Conservation (phyloP, 352 stramenopile species). For the Phytophthora aleatoria region DNA sequence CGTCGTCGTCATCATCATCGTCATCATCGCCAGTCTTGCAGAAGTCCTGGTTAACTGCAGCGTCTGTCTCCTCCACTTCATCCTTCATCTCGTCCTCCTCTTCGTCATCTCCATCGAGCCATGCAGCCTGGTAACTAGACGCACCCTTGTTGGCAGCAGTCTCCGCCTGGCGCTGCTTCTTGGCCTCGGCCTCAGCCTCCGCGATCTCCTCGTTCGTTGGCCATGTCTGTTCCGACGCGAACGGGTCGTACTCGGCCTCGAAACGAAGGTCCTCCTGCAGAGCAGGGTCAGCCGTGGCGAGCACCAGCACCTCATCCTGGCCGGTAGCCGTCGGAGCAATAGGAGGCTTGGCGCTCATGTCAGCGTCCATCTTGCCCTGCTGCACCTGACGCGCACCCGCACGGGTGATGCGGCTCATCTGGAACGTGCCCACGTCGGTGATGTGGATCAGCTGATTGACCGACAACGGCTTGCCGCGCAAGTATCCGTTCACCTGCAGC, state of each 20-base stretch:
- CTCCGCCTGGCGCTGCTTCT: slow-evolving; percentile 60
- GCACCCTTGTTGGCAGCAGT: slow-evolving; percentile 58
- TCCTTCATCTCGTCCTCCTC: slow-evolving; percentile 71
- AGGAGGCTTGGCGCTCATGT: slow-evolving; percentile 28
- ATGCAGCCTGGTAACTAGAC: slow-evolving; percentile 96
- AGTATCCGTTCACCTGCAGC: slow-evolving; percentile 94
- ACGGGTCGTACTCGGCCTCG: slow-evolving; percentile 92
- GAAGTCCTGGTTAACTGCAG: slow-evolving; percentile 75
- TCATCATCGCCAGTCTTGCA: slow-evolving; percentile 67
- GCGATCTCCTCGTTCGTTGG: slow-evolving; percentile 95
- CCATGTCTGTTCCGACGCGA: slow-evolving; percentile 98
- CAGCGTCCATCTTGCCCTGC: slow-evolving; percentile 41
- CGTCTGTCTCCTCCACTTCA: slow-evolving; percentile 47
- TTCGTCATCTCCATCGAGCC: slow-evolving; percentile 84
- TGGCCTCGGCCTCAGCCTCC: slow-evolving; percentile 71
- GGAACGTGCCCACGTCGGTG: slow-evolving; percentile 95
- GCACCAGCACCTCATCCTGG: slow-evolving; percentile 46
- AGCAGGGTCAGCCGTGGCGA: slow-evolving; percentile 66
- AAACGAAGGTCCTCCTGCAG: slow-evolving; percentile 85
- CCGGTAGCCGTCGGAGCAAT: slow-evolving; percentile 16
- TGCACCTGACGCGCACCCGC: slow-evolving; percentile 51
- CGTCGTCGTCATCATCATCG: slow-evolving; percentile 70
- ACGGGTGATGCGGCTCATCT: slow-evolving; percentile 78
- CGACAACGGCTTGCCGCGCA: slow-evolving; percentile 94
- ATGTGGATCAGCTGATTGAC: slow-evolving; percentile 97